Conservation (phyloP, 2,329 filamentous ascomycete genomes). For the Paramyrothecium roridum region DNA sequence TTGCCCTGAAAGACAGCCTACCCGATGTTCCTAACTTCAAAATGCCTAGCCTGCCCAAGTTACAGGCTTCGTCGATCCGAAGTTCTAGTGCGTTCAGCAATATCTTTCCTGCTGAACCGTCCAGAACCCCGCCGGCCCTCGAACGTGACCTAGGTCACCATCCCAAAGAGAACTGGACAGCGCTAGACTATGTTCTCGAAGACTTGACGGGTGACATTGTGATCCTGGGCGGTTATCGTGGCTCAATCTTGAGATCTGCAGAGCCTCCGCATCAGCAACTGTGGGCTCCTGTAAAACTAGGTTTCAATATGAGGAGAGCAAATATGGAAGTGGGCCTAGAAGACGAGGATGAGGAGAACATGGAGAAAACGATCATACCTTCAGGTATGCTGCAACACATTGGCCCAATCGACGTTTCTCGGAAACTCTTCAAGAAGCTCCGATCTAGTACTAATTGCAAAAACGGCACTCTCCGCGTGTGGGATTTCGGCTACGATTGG, state of each 20-base stretch:
- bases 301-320: conserved; percentile 85
- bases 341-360: conserved; percentile 76
- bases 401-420: conserved; percentile 86
- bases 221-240: conserved; percentile 84
- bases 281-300: conserved; percentile 93
- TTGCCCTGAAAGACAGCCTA: conserved; percentile 85
- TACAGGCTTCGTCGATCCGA: conserved; percentile 31
- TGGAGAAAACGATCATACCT: conserved; percentile 79
- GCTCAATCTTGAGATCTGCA: conserved; percentile 82
- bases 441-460: conserved; percentile 70
- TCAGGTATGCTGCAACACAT: conserved; percentile 90
- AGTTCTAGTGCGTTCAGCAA: conserved; percentile 28
- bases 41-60: conserved; percentile 59
- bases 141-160: conserved; percentile 8
- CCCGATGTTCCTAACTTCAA: conserved; percentile 77
- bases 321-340: conserved; percentile 84
- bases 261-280: conserved; percentile 80
- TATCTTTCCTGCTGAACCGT: conserved; percentile 20
- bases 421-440: conserved; percentile 75
- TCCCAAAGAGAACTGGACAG: conserved; percentile 18
- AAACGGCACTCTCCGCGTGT: conserved; percentile 70
- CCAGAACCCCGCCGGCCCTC: conserved; percentile 19
- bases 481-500: conserved; percentile 96
- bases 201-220: conserved; percentile 80
- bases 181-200: conserved; percentile 57